Evolutionary conservation across 2,329 filamentous ascomycete species (phyloP).

Genomic region (Trematosphaeria pertusa): DNA sequence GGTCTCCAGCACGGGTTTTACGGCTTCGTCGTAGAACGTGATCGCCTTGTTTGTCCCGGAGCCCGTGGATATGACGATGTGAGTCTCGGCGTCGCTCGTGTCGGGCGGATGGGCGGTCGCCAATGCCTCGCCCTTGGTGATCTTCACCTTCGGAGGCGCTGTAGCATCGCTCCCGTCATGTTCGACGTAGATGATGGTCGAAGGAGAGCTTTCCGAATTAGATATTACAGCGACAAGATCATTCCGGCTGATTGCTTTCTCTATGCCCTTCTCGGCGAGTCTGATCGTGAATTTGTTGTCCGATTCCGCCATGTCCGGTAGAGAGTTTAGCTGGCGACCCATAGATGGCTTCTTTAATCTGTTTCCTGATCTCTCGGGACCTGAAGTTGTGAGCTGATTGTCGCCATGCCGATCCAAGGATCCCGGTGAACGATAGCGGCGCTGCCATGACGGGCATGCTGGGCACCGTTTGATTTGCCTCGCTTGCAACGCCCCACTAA

Average conservation of each 20-base stretch:
- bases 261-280: conserved; percentile 14
- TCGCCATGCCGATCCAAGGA: too few relatives aligned
- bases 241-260: conserved; percentile 14
- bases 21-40: conserved; percentile 46
- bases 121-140: conserved; percentile 24
- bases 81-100: conserved; percentile 34
- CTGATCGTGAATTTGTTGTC: too few relatives aligned
- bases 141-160: conserved; percentile 23
- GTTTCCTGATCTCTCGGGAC: too few relatives aligned
- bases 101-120: conserved; percentile 13
- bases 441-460: too few relatives aligned
- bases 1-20: conserved; percentile 52
- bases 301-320: conserved; percentile 16
- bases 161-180: conserved; percentile 11
- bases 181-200: conserved; percentile 22
- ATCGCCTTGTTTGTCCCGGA: conserved; percentile 53
- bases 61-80: conserved; percentile 54
- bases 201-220: conserved; percentile 6
- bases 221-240: conserved; percentile 20
- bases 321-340: too few relatives aligned
- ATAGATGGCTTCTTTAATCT: too few relatives aligned
- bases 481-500: too few relatives aligned
- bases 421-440: too few relatives aligned
- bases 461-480: too few relatives aligned
- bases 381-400: too few relatives aligned